These are phyloP conservation scores for Rauvolfia tetraphylla DNA, from an alignment of 257 asterid genomes.

Conservation along the genomic window DNA sequence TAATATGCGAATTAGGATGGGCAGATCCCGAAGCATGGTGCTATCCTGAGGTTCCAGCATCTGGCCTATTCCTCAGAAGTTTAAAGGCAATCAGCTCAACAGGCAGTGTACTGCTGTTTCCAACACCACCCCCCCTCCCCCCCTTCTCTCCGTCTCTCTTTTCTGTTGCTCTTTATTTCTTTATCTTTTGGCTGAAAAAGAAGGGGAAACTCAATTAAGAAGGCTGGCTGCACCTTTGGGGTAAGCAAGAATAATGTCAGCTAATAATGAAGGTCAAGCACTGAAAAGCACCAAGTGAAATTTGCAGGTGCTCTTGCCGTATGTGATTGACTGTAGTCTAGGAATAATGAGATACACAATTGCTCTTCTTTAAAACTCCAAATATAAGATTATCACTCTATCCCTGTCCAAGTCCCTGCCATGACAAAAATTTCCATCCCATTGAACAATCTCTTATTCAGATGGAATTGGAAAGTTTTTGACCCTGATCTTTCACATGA, in stretches of 20 bases:
- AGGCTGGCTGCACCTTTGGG: neutral
- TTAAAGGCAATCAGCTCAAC: conserved; percentile 1
- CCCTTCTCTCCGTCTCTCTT: too few relatives aligned
- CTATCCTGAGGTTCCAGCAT: neutral
- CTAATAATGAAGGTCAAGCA: neutral
- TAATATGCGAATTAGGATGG: neutral
- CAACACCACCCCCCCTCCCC: too few relatives aligned
- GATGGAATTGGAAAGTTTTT: neutral
- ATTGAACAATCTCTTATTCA: neutral
- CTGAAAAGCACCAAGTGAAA: too few relatives aligned
- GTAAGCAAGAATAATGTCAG: neutral
- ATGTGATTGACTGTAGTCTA: too few relatives aligned
- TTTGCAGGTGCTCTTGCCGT: too few relatives aligned
- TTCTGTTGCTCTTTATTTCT: neutral
- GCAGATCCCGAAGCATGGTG: neutral
- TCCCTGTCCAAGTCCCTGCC: neutral
- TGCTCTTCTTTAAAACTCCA: too few relatives aligned
- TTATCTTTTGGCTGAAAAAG: neutral
- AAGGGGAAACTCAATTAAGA: neutral
- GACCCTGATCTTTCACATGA: neutral
- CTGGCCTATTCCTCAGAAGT: neutral
- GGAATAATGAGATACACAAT: too few relatives aligned
- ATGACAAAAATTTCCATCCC: neutral
- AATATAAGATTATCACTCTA: too few relatives aligned
- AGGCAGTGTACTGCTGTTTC: neutral